Evolutionary conservation across 1,284 basidiomycete genomes (phyloP).

Genomic region (Omphalotus olearius): DNA sequence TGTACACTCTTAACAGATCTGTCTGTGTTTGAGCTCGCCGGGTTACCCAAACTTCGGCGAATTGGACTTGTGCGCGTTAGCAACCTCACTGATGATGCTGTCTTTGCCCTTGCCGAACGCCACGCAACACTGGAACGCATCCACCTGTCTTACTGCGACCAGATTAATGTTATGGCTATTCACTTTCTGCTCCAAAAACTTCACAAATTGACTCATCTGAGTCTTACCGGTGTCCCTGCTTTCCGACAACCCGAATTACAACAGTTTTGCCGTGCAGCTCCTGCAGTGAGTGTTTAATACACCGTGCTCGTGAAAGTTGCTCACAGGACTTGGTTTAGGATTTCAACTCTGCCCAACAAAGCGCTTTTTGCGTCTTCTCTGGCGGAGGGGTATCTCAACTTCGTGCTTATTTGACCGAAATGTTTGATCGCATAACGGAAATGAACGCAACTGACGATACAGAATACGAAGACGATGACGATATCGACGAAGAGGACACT

Average conservation of each 20-base stretch:
- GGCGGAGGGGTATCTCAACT: constrained; percentile 87
- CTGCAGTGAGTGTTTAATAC: constrained; percentile 54
- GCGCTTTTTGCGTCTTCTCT: constrained; percentile 97
- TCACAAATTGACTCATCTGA: constrained; percentile 89
- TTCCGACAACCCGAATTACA: constrained; percentile 88
- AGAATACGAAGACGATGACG: constrained; percentile 68
- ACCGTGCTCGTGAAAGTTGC: constrained; percentile 5
- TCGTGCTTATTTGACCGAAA: constrained; percentile 70
- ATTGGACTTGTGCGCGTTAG: constrained; percentile 93
- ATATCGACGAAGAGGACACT: constrained; percentile 49
- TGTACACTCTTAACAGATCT: constrained; percentile 89
- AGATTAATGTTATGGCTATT: constrained; percentile 88
- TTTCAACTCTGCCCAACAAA: constrained; percentile 87
- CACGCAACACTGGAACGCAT: constrained; percentile 89
- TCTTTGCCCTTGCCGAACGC: constrained; percentile 81
- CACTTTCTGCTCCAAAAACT: constrained; percentile 88
- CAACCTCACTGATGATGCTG: constrained; percentile 91
- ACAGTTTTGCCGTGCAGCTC: constrained; percentile 86
- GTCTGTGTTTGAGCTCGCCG: constrained; percentile 89
- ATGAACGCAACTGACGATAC: constrained; percentile 68
- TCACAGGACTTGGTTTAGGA: constrained; percentile 48
- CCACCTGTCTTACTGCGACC: constrained; percentile 96
- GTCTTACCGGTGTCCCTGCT: constrained; percentile 92
- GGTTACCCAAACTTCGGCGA: constrained; percentile 86
- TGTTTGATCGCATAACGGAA: constrained; percentile 70